Percentiles rank a stretch among this genome's conserved stretches.
Evolutionary conservation across 495 filamentous ascomycete genomes (phyloP).

Genomic region (Hyaloscypha variabilis): DNA sequence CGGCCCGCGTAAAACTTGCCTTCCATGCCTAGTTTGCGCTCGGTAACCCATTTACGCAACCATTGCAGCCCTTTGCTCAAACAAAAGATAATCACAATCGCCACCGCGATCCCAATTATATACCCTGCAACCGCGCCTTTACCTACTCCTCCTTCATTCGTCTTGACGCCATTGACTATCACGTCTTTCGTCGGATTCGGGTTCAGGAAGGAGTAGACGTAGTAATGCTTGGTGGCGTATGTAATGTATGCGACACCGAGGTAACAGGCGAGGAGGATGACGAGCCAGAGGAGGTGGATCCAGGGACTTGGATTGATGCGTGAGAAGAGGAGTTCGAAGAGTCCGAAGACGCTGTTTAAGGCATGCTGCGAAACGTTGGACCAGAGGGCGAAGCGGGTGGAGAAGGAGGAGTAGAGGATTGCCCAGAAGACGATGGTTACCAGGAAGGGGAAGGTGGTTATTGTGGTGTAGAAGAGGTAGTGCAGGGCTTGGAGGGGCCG

Average conservation of each 20-base stretch:
- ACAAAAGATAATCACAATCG: constrained; percentile 64
- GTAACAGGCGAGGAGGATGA: constrained; percentile 70
- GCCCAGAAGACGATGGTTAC: constrained; percentile 69
- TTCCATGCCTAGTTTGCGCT: constrained; percentile 47
- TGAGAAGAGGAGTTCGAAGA: constrained; percentile 72
- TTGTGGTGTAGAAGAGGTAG: constrained; percentile 63
- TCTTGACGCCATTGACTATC: constrained; percentile 40
- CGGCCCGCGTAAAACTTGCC: constrained; percentile 45
- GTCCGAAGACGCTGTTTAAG: constrained; percentile 70
- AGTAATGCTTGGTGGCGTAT: constrained; percentile 67
- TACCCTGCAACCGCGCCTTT: constrained; percentile 52
- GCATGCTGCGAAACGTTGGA: constrained; percentile 75
- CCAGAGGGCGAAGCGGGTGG: constrained; percentile 57
- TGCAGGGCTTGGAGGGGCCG: constrained; percentile 66
- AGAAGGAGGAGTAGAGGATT: constrained; percentile 56
- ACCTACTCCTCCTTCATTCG: constrained; percentile 34
- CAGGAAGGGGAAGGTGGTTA: constrained; percentile 70
- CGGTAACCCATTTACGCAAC: constrained; percentile 52
- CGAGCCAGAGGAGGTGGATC: constrained; percentile 57
- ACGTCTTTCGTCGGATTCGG: constrained; percentile 38
- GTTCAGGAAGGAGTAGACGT: constrained; percentile 76
- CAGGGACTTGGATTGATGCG: constrained; percentile 60
- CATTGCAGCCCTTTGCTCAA: constrained; percentile 48
- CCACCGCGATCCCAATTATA: constrained; percentile 65
- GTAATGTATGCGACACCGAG: constrained; percentile 76